Base-by-base conservation (phyloP, 352 stramenopile genomes). In the Phytophthora sp. region DNA sequence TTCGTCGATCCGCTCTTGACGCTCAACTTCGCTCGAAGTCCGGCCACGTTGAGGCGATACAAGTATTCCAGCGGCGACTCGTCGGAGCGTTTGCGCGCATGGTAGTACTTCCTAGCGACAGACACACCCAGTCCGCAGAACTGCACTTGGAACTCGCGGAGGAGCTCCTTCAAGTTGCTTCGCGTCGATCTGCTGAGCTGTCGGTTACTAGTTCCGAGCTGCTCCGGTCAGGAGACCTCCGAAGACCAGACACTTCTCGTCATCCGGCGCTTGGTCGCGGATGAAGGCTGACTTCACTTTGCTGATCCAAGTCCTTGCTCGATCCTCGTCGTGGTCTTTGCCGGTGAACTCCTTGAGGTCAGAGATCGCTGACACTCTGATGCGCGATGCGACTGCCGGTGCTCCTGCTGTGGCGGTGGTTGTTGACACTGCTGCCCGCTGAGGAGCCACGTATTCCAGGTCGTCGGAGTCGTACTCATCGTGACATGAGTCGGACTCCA, bases 341-440 rank as follows among this genome's bases (percentile, higher is more conserved):
- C 42, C 42, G 4, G 42, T 34, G 21, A 54, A 54, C 46, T 54
- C 46, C 13, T 43, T 54, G 8, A 54, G 31, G 32, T 54, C 46
- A 9, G 31, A 54, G 20, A 54, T 26, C 46, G 46, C 46, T 3
- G 46, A 44, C 18, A 54, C 44, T 15, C 46, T 8, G 5, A 54
- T 32, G 5, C 31, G 46, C 31, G 21, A 15, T 3, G 31, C 17
- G 12, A 31, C 0, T 3, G 10, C 18, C 7, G 18, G 10, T 2
- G 28, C 12, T 24, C 28, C 18, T 4, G 24, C 12, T 21, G 18
- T n/a, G 2, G 30, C 21, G 4, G 46, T 31, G 0, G 46, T 26
- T n/a, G n/a, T n/a, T n/a, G n/a, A n/a, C 5, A 43, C 31, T 15
- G 31, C 31, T 12, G 46, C 28, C 0, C 31, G 30, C 1, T 6